Evolutionary conservation across 352 stramenopile species (phyloP).

Genomic region (Globisporangium okanoganense): DNA sequence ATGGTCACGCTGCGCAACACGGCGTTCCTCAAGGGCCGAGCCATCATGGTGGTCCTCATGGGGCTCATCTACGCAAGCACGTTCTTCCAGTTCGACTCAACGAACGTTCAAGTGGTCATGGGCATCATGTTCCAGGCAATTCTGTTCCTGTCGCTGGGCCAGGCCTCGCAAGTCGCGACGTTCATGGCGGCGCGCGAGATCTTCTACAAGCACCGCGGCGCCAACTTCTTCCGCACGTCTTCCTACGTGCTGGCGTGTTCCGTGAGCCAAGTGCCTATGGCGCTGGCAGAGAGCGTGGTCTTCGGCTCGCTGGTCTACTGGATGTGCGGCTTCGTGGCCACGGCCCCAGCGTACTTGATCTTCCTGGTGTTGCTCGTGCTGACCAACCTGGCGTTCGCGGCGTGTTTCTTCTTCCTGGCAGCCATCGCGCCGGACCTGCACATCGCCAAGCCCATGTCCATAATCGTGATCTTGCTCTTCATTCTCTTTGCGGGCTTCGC

Average conservation of each 20-base stretch:
- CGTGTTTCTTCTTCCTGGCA: constrained; percentile 4
- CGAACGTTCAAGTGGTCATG: background rate
- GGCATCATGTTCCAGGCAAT: background rate
- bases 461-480: background rate
- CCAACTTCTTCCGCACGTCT: background rate
- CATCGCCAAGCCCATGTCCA: background rate
- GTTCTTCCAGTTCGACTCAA: constrained; percentile 34
- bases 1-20: constrained; percentile 45
- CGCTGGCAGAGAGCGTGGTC: constrained; percentile 11
- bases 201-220: constrained; percentile 9
- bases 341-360: background rate
- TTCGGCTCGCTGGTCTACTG: constrained; percentile 85
- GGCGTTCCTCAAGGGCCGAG: constrained; percentile 25
- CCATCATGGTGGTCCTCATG: constrained; percentile 39
- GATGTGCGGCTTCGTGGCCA: constrained; percentile 59
- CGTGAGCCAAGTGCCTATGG: constrained; percentile 1
- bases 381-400: constrained; percentile 4
- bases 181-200: constrained; percentile 3
- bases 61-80: constrained; percentile 34
- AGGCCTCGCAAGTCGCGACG: constrained; percentile 3
- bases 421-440: background rate
- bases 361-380: background rate
- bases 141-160: background rate
- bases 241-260: constrained; percentile 5
- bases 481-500: background rate